Evolutionary conservation across 768 basidiomycete genomes (phyloP).

Genomic region (Rhizopogon vesiculosus): DNA sequence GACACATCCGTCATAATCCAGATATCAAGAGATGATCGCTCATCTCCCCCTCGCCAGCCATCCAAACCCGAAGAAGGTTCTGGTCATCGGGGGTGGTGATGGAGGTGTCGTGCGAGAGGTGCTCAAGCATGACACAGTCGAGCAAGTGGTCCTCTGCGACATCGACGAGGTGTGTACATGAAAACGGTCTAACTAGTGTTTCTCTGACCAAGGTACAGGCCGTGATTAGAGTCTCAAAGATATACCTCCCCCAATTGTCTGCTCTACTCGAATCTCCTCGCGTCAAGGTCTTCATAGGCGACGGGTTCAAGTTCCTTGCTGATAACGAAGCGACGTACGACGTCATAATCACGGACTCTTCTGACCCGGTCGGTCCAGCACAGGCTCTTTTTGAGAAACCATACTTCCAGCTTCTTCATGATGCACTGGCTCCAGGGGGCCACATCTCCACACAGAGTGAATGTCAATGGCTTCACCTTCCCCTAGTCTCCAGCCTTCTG

Average conservation of each 20-base stretch:
- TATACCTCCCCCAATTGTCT: slow-evolving; percentile 93
- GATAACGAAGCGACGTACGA: slow-evolving; percentile 88
- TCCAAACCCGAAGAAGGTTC: slow-evolving; percentile 92
- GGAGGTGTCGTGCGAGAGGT: slow-evolving; percentile 98
- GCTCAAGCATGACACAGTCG: slow-evolving; percentile 87
- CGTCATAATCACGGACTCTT: slow-evolving; percentile 98
- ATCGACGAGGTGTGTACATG: slow-evolving; percentile 77
- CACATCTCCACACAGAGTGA: slow-evolving; percentile 96
- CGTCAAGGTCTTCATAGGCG: slow-evolving; percentile 84
- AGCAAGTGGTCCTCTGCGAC: slow-evolving; percentile 92
- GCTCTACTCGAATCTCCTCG: slow-evolving; percentile 70
- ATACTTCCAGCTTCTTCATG: slow-evolving; percentile 92
- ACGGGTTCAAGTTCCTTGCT: slow-evolving; percentile 95
- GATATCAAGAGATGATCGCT: slow-evolving; percentile 99
- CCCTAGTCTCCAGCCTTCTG: slow-evolving; percentile 75
- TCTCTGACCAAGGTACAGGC: slow-evolving; percentile 44
- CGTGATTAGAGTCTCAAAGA: slow-evolving; percentile 91
- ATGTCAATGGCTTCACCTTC: slow-evolving; percentile 91
- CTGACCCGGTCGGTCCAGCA: slow-evolving; percentile 96
- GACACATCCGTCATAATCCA: slow-evolving; percentile 25
- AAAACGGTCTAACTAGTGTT: not conserved
- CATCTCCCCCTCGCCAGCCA: slow-evolving; percentile 96
- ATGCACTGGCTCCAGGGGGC: slow-evolving; percentile 85
- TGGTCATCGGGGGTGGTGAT: slow-evolving; percentile 98
- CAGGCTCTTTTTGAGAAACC: slow-evolving; percentile 93